Evolutionary conservation across 1,284 basidiomycete species (phyloP), one percentile per base, ranked within the genome.

Genomic region (Takashimella tepidaria): DNA sequence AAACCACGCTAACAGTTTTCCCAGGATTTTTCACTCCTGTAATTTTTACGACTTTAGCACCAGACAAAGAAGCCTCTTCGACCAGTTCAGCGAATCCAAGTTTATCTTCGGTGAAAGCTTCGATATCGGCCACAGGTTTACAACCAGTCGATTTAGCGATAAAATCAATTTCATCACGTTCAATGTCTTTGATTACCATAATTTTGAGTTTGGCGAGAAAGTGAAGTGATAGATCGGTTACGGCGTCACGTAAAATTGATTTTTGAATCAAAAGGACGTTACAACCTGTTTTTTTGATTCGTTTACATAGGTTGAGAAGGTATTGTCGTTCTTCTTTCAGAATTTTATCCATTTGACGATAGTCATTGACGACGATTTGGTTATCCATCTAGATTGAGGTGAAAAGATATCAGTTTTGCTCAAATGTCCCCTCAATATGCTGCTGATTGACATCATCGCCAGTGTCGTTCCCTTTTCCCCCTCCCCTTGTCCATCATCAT

Each of bases 321-420:
- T 99, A 98, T 77, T 96, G 91, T 46, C 95, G 88, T 63, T 95
- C 95, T 77, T 99, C 96, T 77, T 99, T 98, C 75, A 99, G 87
- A 60, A 98, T 95, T 77, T 97, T 98, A 82, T 98, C 96, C 95
- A 99, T 98, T 77, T 98, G 96, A 40, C 96, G 86, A 80, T 99
- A 99, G 78, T 98, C 95, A 68, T 97, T 98, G 66, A 98, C 97
- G 44, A 98, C 88, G 46, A 99, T 93, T 37, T 96, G 97, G 80
- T 98, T 98, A 79, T 99, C 96, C 96, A 99, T 98, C 92, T 96
- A 61, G 13, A 43, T 53, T 41, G 40, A 23, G 37, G 4, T 41
- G 41, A 26, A 50, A 16, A 48, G 22, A 37, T 12, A 40, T 51
- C 20, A 47, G 48, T n/a, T n/a, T n/a, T n/a, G n/a, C n/a, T n/a